These are phyloP conservation scores for Neofusicoccum kwambonambiense DNA, from an alignment of 2,329 filamentous ascomycete genomes.

Conservation along the genomic window DNA sequence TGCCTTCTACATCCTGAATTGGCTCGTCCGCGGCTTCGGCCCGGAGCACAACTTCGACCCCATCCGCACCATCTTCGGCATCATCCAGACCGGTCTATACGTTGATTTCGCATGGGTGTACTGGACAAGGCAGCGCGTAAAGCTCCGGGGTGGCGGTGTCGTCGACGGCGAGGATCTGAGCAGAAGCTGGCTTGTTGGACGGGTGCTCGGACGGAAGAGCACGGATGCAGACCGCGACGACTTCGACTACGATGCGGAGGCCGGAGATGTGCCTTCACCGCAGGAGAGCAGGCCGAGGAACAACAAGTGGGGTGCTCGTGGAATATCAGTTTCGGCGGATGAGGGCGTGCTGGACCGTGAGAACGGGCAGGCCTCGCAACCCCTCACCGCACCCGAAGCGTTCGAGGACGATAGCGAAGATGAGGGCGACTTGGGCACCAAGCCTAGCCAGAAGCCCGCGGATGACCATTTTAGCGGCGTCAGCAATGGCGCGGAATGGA, in stretches of 20 bases:
- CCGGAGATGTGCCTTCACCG: slow-evolving; percentile 48
- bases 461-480: slow-evolving; percentile 26
- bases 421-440: slow-evolving; percentile 29
- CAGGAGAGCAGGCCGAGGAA: slow-evolving; percentile 25
- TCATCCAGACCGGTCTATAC: slow-evolving; percentile 87
- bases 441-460: background rate
- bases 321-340: slow-evolving; percentile 61
- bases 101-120: slow-evolving; percentile 97
- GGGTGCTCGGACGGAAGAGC: slow-evolving; percentile 65
- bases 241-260: slow-evolving; percentile 57
- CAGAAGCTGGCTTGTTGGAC: slow-evolving; percentile 78
- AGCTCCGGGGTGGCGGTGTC: slow-evolving; percentile 82
- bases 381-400: slow-evolving; percentile 46
- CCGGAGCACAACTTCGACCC: slow-evolving; percentile 62
- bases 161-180: slow-evolving; percentile 87
- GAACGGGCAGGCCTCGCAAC: slow-evolving; percentile 33
- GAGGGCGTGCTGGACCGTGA: slow-evolving; percentile 45
- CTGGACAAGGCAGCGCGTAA: slow-evolving; percentile 88
- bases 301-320: slow-evolving; percentile 57
- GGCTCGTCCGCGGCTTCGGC: slow-evolving; percentile 70
- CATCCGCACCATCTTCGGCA: slow-evolving; percentile 78
- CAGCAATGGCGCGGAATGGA: slow-evolving; percentile 38
- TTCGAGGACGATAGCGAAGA: slow-evolving; percentile 48
- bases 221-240: slow-evolving; percentile 50
- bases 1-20: slow-evolving; percentile 86